Conservation (phyloP, 1,284 basidiomycete species). For the Tylopilus orsonianus region DNA sequence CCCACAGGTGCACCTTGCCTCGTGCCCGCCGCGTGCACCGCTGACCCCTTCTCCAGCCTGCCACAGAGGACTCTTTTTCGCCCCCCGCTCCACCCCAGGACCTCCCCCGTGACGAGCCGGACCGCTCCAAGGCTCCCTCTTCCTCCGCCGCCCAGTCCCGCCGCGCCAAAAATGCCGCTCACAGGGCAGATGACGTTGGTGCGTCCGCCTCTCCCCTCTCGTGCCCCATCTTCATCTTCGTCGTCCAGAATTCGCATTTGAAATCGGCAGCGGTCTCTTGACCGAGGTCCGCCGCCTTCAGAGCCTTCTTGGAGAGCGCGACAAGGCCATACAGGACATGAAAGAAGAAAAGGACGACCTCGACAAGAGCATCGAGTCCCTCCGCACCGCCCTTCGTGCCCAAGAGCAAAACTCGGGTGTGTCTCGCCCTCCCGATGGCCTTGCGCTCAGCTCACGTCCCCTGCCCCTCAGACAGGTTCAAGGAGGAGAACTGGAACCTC, state of each 20-base stretch:
- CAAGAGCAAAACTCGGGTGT: slow-evolving; percentile 79
- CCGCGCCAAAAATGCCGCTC: slow-evolving; percentile 82
- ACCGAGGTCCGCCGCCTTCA: slow-evolving; percentile 89
- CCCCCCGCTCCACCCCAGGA: slow-evolving; percentile 38
- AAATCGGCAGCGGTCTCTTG: slow-evolving; percentile 89
- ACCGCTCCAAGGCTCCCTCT: slow-evolving; percentile 41
- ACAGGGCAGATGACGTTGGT: slow-evolving; percentile 83
- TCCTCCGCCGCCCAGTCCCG: slow-evolving; percentile 74
- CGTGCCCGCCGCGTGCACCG: slow-evolving; percentile 15
- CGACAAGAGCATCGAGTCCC: slow-evolving; percentile 71
- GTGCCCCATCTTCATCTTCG: slow-evolving; percentile 19
- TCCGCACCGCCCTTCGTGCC: slow-evolving; percentile 66
- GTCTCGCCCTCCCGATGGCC: slow-evolving; percentile 25
- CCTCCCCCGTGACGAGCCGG: slow-evolving; percentile 42
- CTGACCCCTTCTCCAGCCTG: slow-evolving; percentile 33
- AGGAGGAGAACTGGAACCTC: slow-evolving; percentile 98
- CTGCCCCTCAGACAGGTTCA: slow-evolving; percentile 67
- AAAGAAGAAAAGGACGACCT: slow-evolving; percentile 86
- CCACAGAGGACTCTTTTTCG: slow-evolving; percentile 41
- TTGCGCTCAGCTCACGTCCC: neutral
- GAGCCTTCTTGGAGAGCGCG: slow-evolving; percentile 81
- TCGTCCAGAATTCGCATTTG: slow-evolving; percentile 85
- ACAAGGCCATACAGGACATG: slow-evolving; percentile 85
- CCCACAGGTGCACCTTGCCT: slow-evolving; percentile 54
- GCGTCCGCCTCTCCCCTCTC: slow-evolving; percentile 27